Evolutionary conservation across 2,329 filamentous ascomycete genomes (phyloP), one percentile per base, ranked within the genome.

Genomic region (Trichoderma brevicompactum): DNA sequence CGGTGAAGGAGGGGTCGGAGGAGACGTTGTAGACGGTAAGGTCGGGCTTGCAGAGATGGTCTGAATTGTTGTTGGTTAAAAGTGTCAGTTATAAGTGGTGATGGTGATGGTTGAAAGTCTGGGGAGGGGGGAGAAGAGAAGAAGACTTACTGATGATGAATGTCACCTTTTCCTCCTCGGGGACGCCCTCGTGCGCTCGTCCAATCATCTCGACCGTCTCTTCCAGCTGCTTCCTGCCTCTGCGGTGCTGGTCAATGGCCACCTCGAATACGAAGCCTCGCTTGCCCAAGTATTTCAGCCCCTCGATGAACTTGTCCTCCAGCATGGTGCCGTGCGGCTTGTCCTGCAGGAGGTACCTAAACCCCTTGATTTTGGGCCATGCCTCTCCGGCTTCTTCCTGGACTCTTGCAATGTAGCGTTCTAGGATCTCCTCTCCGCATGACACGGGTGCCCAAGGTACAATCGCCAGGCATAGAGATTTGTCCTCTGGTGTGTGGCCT

Each of bases 31-130:
- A 81, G 71, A 91, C 82, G 38, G 83, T 82, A 34, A 96, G 81
- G 75, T 94, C 88, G 1, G 93, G 93, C 79, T 97, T 97, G 84
- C 92, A 94, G 70, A 97, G 85, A 78, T 97, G 93, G 77, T 97
- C 91, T 94, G 69, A 23, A 23, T 34, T 28, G 17, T 12, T 15
- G n/a, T 36, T 34, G 41, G 71, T 65, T 71, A 34, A 36, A 34
- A 28, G 23, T 5, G 23, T 28, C 23, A 28, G 23, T 28, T 15
- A 36, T 38, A 19, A 44, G 40, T n/a, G 12, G 48, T 19, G 13
- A n/a, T 23, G 12, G 17, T 17, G 13, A 34, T 41, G 32, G 34
- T 3, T 3, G 19, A 23, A n/a, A n/a, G n/a, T n/a, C n/a, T 23
- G 28, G 36, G 8, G 36, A 17, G 10, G n/a, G 7, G 5, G 3